phyloP scores from a whole-genome alignment of 2,329 filamentous ascomycete genomes.

The Penicillium sp. region DNA sequence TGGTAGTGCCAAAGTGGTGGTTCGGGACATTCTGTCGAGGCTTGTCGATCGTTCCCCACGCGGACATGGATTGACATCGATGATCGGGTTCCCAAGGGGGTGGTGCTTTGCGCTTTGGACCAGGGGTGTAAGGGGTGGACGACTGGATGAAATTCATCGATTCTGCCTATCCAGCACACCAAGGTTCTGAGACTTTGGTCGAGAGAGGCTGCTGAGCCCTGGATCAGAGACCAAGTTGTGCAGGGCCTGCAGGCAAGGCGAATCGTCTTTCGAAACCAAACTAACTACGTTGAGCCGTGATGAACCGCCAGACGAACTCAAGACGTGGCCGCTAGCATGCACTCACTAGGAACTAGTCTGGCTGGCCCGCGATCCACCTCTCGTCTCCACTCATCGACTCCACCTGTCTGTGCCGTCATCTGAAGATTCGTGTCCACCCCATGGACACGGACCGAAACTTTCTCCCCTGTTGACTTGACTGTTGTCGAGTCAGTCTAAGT shows the following conservation, averaged over 20 bases:
- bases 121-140: background rate
- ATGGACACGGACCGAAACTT: conserved; percentile 9
- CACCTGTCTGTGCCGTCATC: conserved; percentile 13
- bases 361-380: conserved; percentile 12
- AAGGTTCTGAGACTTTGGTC: conserved; percentile 4
- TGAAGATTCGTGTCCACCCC: conserved; percentile 12
- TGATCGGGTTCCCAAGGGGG: conserved; percentile 2
- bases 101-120: background rate
- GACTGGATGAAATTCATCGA: background rate
- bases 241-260: background rate
- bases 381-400: background rate
- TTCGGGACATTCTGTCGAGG: conserved; percentile 25
- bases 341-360: conserved; percentile 2
- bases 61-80: background rate
- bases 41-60: conserved; percentile 21
- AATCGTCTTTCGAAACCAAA: background rate
- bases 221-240: background rate
- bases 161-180: background rate
- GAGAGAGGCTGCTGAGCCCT: background rate
- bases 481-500: background rate
- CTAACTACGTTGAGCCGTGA: background rate
- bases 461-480: background rate
- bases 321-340: background rate
- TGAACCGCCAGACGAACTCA: background rate
- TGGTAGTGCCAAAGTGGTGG: background rate